Conservation (phyloP, 257 asterid species). For the Primulina huaijiensis region DNA sequence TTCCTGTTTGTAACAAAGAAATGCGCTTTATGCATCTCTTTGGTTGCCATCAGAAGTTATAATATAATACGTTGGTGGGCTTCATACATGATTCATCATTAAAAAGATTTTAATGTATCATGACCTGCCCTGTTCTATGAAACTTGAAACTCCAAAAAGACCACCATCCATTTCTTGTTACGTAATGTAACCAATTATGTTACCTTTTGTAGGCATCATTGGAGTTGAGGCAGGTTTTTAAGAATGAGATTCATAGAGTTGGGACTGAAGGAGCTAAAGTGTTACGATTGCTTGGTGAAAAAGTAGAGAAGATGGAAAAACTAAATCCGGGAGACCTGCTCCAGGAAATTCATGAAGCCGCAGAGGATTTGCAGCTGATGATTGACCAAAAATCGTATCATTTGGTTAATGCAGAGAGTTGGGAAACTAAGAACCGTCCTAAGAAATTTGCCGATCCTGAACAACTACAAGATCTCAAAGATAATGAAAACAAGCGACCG, state of each 20-base stretch:
- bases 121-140: background rate
- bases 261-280: conserved; percentile 39
- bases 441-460: conserved; percentile 15
- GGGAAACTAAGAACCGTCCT: conserved; percentile 34
- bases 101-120: too few relatives aligned
- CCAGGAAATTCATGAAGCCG: conserved; percentile 43
- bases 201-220: conserved; percentile 36
- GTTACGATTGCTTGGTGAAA: conserved; percentile 27
- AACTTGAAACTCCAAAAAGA: background rate
- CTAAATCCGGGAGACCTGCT: conserved; percentile 23
- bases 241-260: conserved; percentile 32
- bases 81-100: background rate
- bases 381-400: conserved; percentile 36
- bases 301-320: conserved; percentile 37
- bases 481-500: conserved; percentile 5
- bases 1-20: background rate
- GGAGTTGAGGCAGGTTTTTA: conserved; percentile 38
- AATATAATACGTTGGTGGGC: background rate
- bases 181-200: background rate
- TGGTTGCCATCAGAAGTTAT: background rate
- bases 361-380: conserved; percentile 35
- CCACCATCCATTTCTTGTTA: background rate
- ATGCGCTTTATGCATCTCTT: background rate
- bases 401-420: conserved; percentile 34
- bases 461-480: conserved; percentile 2